phyloP scores from a whole-genome alignment of 495 filamentous ascomycete genomes.

The Annulohypoxylon bovei region DNA sequence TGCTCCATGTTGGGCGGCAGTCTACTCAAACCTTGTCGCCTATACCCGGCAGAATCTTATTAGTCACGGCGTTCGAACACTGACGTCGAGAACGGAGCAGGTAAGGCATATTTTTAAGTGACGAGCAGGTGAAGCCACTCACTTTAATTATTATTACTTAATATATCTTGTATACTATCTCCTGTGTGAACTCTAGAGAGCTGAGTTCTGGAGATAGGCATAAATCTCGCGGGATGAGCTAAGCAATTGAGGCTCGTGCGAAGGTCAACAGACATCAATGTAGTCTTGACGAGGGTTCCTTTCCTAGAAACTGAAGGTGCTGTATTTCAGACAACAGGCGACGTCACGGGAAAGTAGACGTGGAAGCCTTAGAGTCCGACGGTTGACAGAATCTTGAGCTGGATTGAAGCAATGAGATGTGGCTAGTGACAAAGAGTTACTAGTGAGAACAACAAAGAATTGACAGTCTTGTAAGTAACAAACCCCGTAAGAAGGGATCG shows the following conservation, averaged over 20 bases:
- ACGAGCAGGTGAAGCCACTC: slow-evolving; percentile 29
- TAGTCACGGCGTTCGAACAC: slow-evolving; percentile 24
- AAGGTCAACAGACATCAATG: slow-evolving; percentile 82
- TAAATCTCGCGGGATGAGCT: slow-evolving; percentile 74
- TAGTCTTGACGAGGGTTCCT: slow-evolving; percentile 46
- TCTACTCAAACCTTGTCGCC: slow-evolving; percentile 35
- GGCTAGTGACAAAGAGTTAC: background rate
- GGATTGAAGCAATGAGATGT: slow-evolving; percentile 24
- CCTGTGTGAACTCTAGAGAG: slow-evolving; percentile 77
- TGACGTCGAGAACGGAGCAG: background rate
- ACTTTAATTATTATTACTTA: slow-evolving; percentile 52
- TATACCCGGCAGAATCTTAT: slow-evolving; percentile 5
- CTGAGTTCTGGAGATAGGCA: slow-evolving; percentile 76
- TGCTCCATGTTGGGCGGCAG: slow-evolving; percentile 50
- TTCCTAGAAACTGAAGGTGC: slow-evolving; percentile 36
- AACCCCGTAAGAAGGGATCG: slow-evolving; percentile 24
- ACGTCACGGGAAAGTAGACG: slow-evolving; percentile 36
- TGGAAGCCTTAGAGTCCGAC: slow-evolving; percentile 19
- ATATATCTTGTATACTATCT: slow-evolving; percentile 67
- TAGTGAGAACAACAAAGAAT: slow-evolving; percentile 24
- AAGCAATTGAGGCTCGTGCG: slow-evolving; percentile 74
- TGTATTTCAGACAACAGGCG: slow-evolving; percentile 29
- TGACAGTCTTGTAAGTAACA: slow-evolving; percentile 26
- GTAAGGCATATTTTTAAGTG: background rate
- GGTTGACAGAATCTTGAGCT: slow-evolving; percentile 7